These are phyloP conservation scores for Ramaria sp. DNA, from an alignment of 768 basidiomycete species.

Conservation along the genomic window DNA sequence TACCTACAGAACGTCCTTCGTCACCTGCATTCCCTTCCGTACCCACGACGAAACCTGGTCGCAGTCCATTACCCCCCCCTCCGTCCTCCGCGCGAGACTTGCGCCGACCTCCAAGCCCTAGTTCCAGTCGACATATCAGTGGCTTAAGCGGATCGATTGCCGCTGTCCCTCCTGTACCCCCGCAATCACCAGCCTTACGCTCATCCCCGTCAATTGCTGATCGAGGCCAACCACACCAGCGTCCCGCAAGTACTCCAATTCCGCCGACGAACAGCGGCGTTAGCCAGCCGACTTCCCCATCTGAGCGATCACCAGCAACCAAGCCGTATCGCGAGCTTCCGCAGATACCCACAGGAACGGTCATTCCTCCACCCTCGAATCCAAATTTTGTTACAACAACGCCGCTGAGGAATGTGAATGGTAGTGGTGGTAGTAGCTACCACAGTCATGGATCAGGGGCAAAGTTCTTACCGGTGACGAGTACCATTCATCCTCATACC, in stretches of 20 bases:
- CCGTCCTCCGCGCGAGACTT: conserved; percentile 1
- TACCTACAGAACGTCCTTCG: conserved; percentile 29
- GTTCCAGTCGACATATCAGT: conserved; percentile 19
- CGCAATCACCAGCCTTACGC: conserved; percentile 28
- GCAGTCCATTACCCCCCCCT: neutral
- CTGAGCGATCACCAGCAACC: conserved; percentile 12
- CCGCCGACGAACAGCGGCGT: conserved; percentile 47
- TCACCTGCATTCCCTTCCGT: conserved; percentile 3
- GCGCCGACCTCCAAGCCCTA: conserved; percentile 12
- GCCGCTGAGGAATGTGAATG: neutral
- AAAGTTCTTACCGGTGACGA: conserved; percentile 40
- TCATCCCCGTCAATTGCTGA: conserved; percentile 28
- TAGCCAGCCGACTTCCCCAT: conserved; percentile 49
- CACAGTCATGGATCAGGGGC: neutral
- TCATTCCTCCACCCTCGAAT: conserved; percentile 12
- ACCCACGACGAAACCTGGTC: conserved; percentile 3
- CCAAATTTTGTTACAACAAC: conserved; percentile 7
- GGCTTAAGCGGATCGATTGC: conserved; percentile 9
- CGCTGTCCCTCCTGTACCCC: conserved; percentile 13
- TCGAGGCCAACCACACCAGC: conserved; percentile 25
- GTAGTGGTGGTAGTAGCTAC: neutral
- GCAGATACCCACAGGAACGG: neutral
- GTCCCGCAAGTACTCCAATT: conserved; percentile 64
- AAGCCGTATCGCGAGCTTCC: neutral
- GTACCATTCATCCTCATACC: conserved; percentile 47